Percentiles rank a stretch among this genome's conserved stretches.
Conservation (phyloP, 2,329 filamentous ascomycete genomes). For the Fusarium globosum region DNA sequence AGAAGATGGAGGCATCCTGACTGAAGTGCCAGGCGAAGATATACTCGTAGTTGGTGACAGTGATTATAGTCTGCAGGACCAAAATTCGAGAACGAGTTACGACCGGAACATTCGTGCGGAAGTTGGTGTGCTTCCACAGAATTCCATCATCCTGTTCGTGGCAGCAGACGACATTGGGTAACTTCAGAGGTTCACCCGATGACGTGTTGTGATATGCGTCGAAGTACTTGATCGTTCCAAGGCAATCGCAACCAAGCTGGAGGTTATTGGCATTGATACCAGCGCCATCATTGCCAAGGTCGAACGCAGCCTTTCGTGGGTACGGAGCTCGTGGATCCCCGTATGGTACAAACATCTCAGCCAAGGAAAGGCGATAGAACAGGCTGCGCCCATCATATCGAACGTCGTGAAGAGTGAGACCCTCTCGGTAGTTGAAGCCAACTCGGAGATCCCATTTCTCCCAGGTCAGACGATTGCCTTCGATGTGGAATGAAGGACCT, state of each 20-base stretch:
- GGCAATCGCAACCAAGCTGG: constrained; percentile 69
- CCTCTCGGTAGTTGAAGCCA: constrained; percentile 76
- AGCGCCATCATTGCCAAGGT: constrained; percentile 74
- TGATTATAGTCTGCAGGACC: constrained; percentile 71
- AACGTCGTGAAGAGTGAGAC: constrained; percentile 75
- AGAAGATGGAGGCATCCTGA: constrained; percentile 59
- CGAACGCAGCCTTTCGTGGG: constrained; percentile 75
- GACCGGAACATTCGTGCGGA: constrained; percentile 65
- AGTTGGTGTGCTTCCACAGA: constrained; percentile 72
- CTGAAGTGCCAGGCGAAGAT: constrained; percentile 60
- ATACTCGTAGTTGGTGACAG: constrained; percentile 72
- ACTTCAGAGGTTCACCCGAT: constrained; percentile 46
- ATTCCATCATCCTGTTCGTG: constrained; percentile 62
- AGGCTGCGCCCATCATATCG: constrained; percentile 72
- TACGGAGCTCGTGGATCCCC: constrained; percentile 63
- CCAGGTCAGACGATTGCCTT: constrained; percentile 59
- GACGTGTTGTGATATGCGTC: constrained; percentile 49
- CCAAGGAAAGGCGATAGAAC: constrained; percentile 71
- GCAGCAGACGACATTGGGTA: constrained; percentile 52
- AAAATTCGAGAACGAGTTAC: constrained; percentile 66
- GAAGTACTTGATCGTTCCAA: constrained; percentile 62
- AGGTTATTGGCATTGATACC: constrained; percentile 75
- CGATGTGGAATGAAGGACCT: constrained; percentile 55
- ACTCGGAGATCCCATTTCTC: constrained; percentile 76
- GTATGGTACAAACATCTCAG: constrained; percentile 76